Base-by-base conservation (phyloP, 2,329 filamentous ascomycete species). In the Fusarium sp. region DNA sequence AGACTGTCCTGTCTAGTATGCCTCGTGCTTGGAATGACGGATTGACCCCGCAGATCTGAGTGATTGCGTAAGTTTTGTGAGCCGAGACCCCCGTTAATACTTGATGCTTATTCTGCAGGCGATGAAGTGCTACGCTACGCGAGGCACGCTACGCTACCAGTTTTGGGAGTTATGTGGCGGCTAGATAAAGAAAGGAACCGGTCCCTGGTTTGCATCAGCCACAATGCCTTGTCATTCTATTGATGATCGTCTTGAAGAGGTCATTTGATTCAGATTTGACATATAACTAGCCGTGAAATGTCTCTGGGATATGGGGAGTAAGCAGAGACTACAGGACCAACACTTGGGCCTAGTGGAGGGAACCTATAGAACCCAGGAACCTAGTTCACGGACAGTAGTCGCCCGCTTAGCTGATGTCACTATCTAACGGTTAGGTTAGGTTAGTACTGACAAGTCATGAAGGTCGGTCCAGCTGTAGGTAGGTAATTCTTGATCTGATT, bases 401-500 rank as follows among this genome's bases (percentile, higher is more conserved):
- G 23, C 23, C 23, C 23, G 23, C 23, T 23, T 23, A 23, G 52
- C 52, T 69, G 66, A 69, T 69, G 66, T 69, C 66, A 69, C 66
- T 62, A 69, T 52, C 38, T 44, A 61, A 60, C 38, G 56, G 50
- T 26, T 26, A 63, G 8, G 3, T 11, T 30, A 30, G 30, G 8
- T 30, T 9, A 3, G 8, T 30, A 30, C 46, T 62, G 57, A 67
- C 60, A 69, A 69, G 54, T 42, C 49, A 60, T 46, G 59, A 59
- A 23, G 23, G 23, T 69, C 37, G 44, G 44, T 23, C 49, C 15
- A 37, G 23, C 45, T 45, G 30, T 18, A 23, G 46, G 37, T 45
- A 36, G 44, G 18, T 26, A 50, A 58, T 58, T 61, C 57, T 63
- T 67, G 66, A 67, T 70, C 66, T 70, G 66, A 70, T 57, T 38